phyloP scores from a whole-genome alignment of 2,329 filamentous ascomycete species.

The Sclerotinia subarctica region DNA sequence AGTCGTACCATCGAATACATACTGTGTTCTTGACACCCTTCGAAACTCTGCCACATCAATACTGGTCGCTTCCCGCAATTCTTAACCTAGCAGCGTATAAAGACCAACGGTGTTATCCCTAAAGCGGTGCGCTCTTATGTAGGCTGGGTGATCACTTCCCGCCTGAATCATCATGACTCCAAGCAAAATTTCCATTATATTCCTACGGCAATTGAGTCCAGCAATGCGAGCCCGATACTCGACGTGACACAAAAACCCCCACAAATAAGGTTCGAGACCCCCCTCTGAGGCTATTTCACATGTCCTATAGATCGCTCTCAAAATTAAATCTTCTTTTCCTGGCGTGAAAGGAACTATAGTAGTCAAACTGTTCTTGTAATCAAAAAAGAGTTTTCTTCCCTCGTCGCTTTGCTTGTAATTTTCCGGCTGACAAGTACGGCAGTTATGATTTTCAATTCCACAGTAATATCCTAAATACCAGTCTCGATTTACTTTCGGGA shows the following conservation, averaged over 20 bases:
- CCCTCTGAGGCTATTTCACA: too few species aligned
- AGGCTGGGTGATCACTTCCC: background rate
- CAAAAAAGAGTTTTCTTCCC: background rate
- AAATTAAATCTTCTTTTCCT: rapidly evolving
- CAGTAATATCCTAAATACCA: background rate
- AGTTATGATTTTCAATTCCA: background rate
- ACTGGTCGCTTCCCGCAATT: too few species aligned
- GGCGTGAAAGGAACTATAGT: background rate
- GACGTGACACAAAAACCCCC: background rate
- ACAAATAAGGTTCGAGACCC: background rate
- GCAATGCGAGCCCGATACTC: background rate
- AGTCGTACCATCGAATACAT: background rate
- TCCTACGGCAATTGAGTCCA: too few species aligned
- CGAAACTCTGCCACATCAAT: background rate
- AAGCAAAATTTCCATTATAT: background rate
- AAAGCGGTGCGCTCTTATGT: rapidly evolving
- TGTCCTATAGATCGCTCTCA: background rate
- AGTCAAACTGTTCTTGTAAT: too few species aligned
- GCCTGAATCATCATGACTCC: background rate
- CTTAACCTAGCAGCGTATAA: background rate
- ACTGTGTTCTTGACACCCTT: background rate
- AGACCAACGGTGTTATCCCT: rapidly evolving
- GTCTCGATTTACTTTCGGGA: too few species aligned
- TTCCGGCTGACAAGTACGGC: background rate
- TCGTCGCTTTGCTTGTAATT: rapidly evolving